Evolutionary conservation across 768 basidiomycete genomes (phyloP), one percentile per base, ranked within the genome.

Genomic region (Tephrocybe sp.): DNA sequence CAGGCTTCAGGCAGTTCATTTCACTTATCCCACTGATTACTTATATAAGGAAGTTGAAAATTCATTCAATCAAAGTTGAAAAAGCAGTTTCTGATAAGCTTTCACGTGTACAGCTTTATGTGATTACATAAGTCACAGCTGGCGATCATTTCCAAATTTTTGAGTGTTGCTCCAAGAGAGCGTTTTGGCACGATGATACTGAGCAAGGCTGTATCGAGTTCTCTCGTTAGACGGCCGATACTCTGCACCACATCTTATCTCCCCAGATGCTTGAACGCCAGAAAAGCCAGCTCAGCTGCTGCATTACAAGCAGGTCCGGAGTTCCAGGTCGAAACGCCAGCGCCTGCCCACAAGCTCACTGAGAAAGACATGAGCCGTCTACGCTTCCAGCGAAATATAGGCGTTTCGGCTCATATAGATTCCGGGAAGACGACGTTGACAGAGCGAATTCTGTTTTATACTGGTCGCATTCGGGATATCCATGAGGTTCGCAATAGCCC

Each of bases 381-480:
- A 34, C 70, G 67, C 18, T 82, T 82, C 50, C 92, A 98, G 66
- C 76, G 97, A 56, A 99, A 99, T 67, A 96, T 99, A 53, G 97
- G 97, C 57, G 89, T 99, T 52, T 92, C 89, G 3, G 93, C 93
- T 0, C 92, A 95, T 63, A 95, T 95, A 56, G 92, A 97, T 67
- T 94, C 94, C 3, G 97, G 97, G 22, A 99, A 99, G 76, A 99
- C 97, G 0, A 99, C 97, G 2, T 70, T 98, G 58, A 98, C 97
- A 24, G 97, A 99, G 64, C 90, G 97, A 11, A 83, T 98, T 47
- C 71, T 99, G 42, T 99, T 84, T 66, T 99, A 99, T 68, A 98
- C 97, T 24, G 96, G 97, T 19, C 84, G 93, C 22, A 95, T 98
- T 67, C 76, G 86, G 36, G 92, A 92, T 41, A 98, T 99, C 61